Percentiles rank a stretch among this genome's conserved stretches.
Conservation (phyloP, 1,284 basidiomycete genomes). For the Trichosporon inkin region DNA sequence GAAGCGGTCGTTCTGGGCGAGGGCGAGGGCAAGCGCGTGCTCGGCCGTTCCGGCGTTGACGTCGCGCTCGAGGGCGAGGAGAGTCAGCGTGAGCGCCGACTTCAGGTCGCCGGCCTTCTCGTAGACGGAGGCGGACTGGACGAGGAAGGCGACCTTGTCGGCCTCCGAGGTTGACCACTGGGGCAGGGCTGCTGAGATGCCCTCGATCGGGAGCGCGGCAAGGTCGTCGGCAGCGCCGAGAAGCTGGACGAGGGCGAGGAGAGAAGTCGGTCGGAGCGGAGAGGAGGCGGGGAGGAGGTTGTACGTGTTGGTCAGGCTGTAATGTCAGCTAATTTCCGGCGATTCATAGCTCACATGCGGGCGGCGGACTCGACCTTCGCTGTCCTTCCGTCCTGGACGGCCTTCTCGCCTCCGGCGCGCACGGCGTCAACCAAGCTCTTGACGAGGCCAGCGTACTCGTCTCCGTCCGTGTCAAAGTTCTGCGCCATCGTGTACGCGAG, state of each 20-base stretch:
- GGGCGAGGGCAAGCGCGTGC: slow-evolving; percentile 54
- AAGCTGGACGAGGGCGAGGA: slow-evolving; percentile 63
- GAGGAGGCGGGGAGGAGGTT: slow-evolving; percentile 72
- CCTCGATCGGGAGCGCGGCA: slow-evolving; percentile 62
- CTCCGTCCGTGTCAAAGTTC: slow-evolving; percentile 31
- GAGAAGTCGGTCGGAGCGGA: slow-evolving; percentile 62
- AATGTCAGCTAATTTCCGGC: not conserved
- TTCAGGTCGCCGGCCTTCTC: slow-evolving; percentile 57
- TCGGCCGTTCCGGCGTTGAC: slow-evolving; percentile 39
- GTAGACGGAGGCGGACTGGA: slow-evolving; percentile 62
- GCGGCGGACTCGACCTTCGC: slow-evolving; percentile 41
- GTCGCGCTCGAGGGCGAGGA: slow-evolving; percentile 55
- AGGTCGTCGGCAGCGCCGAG: slow-evolving; percentile 56
- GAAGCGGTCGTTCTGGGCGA: slow-evolving; percentile 67
- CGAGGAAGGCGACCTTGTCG: slow-evolving; percentile 68
- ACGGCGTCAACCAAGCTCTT: slow-evolving; percentile 41
- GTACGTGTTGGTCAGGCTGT: slow-evolving; percentile 80
- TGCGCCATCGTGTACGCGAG: slow-evolving; percentile 16
- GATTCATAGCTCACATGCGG: slow-evolving; percentile 40
- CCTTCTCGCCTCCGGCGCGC: slow-evolving; percentile 38
- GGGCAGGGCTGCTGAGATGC: slow-evolving; percentile 67
- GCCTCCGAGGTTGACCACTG: slow-evolving; percentile 69
- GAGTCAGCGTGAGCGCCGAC: slow-evolving; percentile 55
- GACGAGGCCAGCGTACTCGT: slow-evolving; percentile 34
- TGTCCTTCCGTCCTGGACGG: slow-evolving; percentile 30